phyloP scores from a whole-genome alignment of 768 basidiomycete genomes.

The Flagelloscypha sp. region DNA sequence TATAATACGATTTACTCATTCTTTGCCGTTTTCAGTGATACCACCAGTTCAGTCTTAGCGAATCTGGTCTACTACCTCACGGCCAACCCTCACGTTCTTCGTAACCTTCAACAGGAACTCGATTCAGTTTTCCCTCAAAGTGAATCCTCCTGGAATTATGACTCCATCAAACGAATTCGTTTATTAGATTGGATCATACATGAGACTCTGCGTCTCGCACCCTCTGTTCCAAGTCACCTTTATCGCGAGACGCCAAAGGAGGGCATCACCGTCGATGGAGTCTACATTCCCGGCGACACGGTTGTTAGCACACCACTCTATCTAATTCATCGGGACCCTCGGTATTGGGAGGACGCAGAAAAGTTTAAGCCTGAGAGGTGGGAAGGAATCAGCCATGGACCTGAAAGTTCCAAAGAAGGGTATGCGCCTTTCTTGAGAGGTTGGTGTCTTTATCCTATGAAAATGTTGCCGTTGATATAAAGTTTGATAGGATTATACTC shows the following conservation, averaged over 20 bases:
- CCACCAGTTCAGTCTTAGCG: too few relatives aligned
- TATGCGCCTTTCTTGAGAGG: conserved; percentile 1
- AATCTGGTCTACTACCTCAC: too few relatives aligned
- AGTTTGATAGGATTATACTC: too few relatives aligned
- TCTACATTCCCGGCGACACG: background rate
- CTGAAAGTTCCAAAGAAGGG: background rate
- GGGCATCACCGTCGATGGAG: background rate
- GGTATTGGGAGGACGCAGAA: conserved; percentile 11
- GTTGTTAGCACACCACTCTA: background rate
- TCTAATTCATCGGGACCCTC: background rate
- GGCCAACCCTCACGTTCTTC: too few relatives aligned
- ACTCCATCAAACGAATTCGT: conserved; percentile 31
- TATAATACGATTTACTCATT: too few relatives aligned
- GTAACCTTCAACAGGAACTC: too few relatives aligned
- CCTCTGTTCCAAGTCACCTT: conserved; percentile 14
- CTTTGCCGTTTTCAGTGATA: too few relatives aligned
- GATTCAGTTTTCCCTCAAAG: too few relatives aligned
- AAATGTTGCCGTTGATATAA: background rate
- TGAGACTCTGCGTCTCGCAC: conserved; percentile 33
- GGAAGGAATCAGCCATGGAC: conserved; percentile 3
- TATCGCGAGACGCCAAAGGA: conserved; percentile 1
- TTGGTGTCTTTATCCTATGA: background rate
- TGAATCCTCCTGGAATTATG: conserved; percentile 27
- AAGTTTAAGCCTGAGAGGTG: conserved; percentile 17
- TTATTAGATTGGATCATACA: conserved; percentile 38